Conservation (phyloP, 164 flowering plant genomes). For the Litsea cubeba region DNA sequence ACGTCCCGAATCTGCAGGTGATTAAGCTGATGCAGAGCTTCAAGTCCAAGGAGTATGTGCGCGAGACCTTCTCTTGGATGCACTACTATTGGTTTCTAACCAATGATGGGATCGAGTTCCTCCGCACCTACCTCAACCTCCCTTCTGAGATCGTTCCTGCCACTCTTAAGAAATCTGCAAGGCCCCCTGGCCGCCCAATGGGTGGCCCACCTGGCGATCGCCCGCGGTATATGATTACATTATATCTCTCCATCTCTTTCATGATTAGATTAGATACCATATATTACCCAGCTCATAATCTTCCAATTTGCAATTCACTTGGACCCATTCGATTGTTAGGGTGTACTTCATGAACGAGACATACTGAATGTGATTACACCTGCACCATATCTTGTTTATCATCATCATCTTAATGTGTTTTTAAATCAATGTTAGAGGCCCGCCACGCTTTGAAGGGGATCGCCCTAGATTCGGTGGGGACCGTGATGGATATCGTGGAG, state of each 20-base stretch:
- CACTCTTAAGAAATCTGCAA: slow-evolving; percentile 40
- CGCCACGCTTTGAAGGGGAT: slow-evolving; percentile 40
- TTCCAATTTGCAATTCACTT: too few relatives aligned
- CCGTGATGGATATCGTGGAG: slow-evolving; percentile 43
- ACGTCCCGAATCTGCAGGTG: slow-evolving; percentile 48
- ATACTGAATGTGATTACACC: not conserved
- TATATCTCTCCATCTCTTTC: not conserved
- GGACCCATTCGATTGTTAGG: not conserved
- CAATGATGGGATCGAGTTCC: slow-evolving; percentile 55
- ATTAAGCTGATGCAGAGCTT: slow-evolving; percentile 51
- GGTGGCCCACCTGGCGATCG: slow-evolving; percentile 48
- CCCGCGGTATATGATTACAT: slow-evolving; percentile 29
- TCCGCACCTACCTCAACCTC: slow-evolving; percentile 49
- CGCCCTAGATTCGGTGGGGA: slow-evolving; percentile 42
- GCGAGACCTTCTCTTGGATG: slow-evolving; percentile 44
- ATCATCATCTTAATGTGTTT: not conserved
- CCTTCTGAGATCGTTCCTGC: slow-evolving; percentile 61
- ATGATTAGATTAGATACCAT: not conserved
- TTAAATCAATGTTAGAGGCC: slow-evolving; percentile 25
- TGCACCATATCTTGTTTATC: too few relatives aligned
- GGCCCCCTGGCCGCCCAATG: slow-evolving; percentile 39
- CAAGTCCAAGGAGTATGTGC: slow-evolving; percentile 41
- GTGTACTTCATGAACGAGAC: not conserved
- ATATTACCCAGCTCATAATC: not conserved
- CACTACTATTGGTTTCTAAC: slow-evolving; percentile 47